phyloP scores from a whole-genome alignment of 1,139 yeast genomes.

The Candida frijolesensis region DNA sequence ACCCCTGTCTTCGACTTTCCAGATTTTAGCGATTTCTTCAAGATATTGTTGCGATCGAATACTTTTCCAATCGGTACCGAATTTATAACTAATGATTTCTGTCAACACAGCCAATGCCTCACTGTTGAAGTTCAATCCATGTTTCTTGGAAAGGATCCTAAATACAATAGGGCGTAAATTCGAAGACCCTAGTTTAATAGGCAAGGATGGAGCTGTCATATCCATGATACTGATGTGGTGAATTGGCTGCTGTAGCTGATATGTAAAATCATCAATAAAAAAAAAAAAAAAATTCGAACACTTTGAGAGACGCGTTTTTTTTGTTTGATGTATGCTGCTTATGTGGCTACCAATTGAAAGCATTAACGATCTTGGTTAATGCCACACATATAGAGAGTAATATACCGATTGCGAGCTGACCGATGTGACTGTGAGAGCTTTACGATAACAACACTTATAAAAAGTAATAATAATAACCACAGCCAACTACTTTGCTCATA shows the following conservation, averaged over 20 bases:
- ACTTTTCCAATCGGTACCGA: constrained; percentile 88
- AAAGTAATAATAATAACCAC: too few relatives aligned
- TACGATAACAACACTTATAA: too few relatives aligned
- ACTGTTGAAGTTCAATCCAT: constrained; percentile 86
- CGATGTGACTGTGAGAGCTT: too few relatives aligned
- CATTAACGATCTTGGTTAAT: too few relatives aligned
- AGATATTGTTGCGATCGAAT: constrained; percentile 64
- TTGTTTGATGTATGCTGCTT: not conserved
- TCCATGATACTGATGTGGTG: not conserved
- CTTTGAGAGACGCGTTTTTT: not conserved
- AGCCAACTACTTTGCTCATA: too few relatives aligned
- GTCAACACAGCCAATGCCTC: constrained; percentile 78
- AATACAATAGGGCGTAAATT: constrained; percentile 90
- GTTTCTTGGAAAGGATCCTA: constrained; percentile 84
- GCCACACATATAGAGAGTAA: too few relatives aligned
- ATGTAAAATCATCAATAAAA: not conserved
- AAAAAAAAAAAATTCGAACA: not conserved
- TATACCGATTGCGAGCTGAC: too few relatives aligned
- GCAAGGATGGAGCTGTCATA: constrained; percentile 39
- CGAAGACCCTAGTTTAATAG: constrained; percentile 75
- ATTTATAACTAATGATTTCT: constrained; percentile 67
- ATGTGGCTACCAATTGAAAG: not conserved
- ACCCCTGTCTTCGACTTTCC: constrained; percentile 92
- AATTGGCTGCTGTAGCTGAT: not conserved
- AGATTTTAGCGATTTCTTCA: constrained; percentile 75